Evolutionary conservation across 768 basidiomycete genomes (phyloP).

Genomic region (Lentinus tigrinus): DNA sequence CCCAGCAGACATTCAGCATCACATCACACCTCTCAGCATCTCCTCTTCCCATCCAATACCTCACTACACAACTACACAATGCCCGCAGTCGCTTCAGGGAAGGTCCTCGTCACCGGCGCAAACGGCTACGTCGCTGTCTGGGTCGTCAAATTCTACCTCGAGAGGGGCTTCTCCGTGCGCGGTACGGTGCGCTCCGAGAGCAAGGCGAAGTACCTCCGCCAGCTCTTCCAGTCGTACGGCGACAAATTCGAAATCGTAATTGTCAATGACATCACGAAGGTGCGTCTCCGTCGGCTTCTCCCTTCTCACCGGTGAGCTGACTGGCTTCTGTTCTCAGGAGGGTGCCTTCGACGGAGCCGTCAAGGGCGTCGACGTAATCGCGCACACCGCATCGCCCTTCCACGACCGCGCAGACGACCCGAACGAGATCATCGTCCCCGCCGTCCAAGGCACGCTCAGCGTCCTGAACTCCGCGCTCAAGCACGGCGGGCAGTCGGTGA

Average conservation of each 20-base stretch:
- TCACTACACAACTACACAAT: slow-evolving; percentile 10
- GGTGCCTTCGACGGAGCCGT: slow-evolving; percentile 46
- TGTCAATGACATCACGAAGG: slow-evolving; percentile 46
- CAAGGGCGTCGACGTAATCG: slow-evolving; percentile 44
- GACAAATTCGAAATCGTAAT: slow-evolving; percentile 41
- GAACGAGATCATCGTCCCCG: slow-evolving; percentile 60
- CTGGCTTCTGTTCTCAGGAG: slow-evolving; percentile 5
- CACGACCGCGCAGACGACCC: slow-evolving; percentile 20
- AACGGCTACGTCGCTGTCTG: slow-evolving; percentile 30
- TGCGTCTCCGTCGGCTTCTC: not conserved
- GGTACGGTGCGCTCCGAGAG: slow-evolving; percentile 42
- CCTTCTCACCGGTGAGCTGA: too few species aligned
- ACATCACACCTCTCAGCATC: too few species aligned
- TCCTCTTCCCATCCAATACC: not conserved
- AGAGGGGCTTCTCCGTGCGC: slow-evolving; percentile 38
- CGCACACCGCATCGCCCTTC: slow-evolving; percentile 39
- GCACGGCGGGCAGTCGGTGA: slow-evolving; percentile 42
- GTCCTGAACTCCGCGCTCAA: slow-evolving; percentile 59
- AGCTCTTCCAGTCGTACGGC: slow-evolving; percentile 36
- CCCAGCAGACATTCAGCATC: too few species aligned
- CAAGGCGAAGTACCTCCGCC: slow-evolving; percentile 44
- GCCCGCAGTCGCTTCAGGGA: slow-evolving; percentile 26
- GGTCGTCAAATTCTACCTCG: slow-evolving; percentile 33
- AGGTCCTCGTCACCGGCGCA: slow-evolving; percentile 27
- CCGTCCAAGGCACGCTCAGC: slow-evolving; percentile 65